Evolutionary conservation across 768 basidiomycete species (phyloP), one percentile per base, ranked within the genome.

Genomic region (Auriscalpium orientale): DNA sequence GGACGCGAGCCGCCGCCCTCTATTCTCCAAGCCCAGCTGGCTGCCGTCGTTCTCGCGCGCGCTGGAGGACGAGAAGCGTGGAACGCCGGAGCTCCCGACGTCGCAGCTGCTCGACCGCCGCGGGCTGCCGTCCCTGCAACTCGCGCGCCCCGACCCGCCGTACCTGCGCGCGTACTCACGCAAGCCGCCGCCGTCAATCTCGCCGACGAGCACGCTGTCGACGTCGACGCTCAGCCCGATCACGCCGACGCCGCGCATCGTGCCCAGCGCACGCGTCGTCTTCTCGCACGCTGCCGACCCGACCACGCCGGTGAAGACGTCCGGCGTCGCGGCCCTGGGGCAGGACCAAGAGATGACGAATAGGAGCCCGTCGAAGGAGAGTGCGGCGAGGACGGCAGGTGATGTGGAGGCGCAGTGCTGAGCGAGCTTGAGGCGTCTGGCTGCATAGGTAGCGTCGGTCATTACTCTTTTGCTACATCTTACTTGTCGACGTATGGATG

Each of bases 71-170:
- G 40, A 51, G 1, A 49, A 49, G 15, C 37, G 46, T 5, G 33
- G 12, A 21, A 4, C 16, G 44, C 49, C 48, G 34, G 18, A 49
- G 2, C 46, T 48, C 22, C 33, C 21, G 11, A 54, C 51, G n/a
- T 51, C 60, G 2, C 50, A 58, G 51, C 43, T 53, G 38, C 45
- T 53, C 49, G 57, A 43, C 45, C 57, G 54, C 8, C 49, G 53
- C 44, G 60, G 54, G 21, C 44, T 40, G 43, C 36, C 47, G 18
- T 46, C 48, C 12, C 48, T 58, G 43, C 51, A 49, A 51, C 55
- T 61, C 51, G 58, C 53, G 48, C 54, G 51, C 18, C 58, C 51
- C 38, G 43, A 37, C 18, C 43, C 54, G 7, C 54, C 49, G n/a
- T 44, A 59, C 49, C 34, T 51, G 15, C 18, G 13, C 40, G 40